Evolutionary conservation across 257 asterid genomes (phyloP).

Genomic region (Striga asiatica): DNA sequence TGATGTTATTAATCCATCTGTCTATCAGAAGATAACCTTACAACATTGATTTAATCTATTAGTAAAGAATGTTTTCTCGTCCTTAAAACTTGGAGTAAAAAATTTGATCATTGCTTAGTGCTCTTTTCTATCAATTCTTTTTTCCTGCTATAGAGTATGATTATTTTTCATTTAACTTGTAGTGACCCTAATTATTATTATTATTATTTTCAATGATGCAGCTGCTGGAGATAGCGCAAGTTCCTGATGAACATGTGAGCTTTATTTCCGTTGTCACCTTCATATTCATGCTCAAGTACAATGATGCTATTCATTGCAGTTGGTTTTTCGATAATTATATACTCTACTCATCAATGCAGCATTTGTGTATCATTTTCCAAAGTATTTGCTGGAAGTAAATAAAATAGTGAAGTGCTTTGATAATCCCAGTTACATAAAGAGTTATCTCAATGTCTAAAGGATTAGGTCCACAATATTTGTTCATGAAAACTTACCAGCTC

Average conservation of each 20-base stretch:
- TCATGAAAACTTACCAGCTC: background rate
- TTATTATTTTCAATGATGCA: slow-evolving; percentile 43
- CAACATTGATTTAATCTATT: background rate
- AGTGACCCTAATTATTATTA: slow-evolving; percentile 12
- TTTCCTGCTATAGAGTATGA: background rate
- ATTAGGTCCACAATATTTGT: background rate
- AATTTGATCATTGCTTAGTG: slow-evolving; percentile 7
- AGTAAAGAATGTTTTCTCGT: background rate
- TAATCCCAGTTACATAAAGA: background rate
- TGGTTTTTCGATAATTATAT: background rate
- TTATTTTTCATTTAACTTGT: slow-evolving; percentile 6
- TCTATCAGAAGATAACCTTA: background rate
- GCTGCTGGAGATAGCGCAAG: slow-evolving; percentile 99
- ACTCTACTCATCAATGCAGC: background rate
- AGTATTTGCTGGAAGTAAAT: background rate
- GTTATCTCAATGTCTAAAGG: background rate
- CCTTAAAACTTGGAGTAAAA: background rate
- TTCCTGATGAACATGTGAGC: slow-evolving; percentile 86
- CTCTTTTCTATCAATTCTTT: background rate
- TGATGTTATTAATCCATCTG: background rate
- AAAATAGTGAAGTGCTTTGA: background rate
- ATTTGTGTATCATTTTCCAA: background rate
- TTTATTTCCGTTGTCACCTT: slow-evolving; percentile 11
- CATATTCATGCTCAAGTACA: slow-evolving; percentile 1
- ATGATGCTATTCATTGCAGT: background rate